Conservation (phyloP, 768 basidiomycete genomes). For the Leccinum obscurum region DNA sequence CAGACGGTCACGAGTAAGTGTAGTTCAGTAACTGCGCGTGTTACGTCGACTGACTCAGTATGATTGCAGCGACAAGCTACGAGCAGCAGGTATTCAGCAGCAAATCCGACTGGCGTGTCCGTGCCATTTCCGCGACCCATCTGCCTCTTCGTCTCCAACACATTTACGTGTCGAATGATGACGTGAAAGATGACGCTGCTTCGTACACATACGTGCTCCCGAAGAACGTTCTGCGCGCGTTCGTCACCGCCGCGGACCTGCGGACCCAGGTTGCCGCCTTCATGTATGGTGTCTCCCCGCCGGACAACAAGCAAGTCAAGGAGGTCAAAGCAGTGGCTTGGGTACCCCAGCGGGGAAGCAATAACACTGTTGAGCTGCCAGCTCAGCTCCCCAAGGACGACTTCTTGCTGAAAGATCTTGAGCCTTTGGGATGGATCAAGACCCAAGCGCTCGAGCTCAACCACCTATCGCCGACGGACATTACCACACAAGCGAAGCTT, state of each 20-base stretch:
- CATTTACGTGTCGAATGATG: slow-evolving; percentile 98
- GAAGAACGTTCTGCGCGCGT: slow-evolving; percentile 94
- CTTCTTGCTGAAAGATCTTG: slow-evolving; percentile 91
- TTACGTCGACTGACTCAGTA: slow-evolving; percentile 4
- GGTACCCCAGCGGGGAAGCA: slow-evolving; percentile 91
- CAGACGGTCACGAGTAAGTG: slow-evolving; percentile 87
- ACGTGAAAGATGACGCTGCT: slow-evolving; percentile 96
- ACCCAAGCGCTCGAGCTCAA: slow-evolving; percentile 92
- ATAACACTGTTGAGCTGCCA: slow-evolving; percentile 92
- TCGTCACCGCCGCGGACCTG: slow-evolving; percentile 90
- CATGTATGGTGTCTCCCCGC: slow-evolving; percentile 89
- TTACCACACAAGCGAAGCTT: slow-evolving; percentile 91
- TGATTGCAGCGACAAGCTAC: slow-evolving; percentile 79
- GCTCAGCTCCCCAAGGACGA: slow-evolving; percentile 90
- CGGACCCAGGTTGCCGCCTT: slow-evolving; percentile 95
- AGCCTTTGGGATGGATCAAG: slow-evolving; percentile 95
- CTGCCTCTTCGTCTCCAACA: slow-evolving; percentile 95
- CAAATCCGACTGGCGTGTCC: slow-evolving; percentile 99
- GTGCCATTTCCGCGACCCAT: slow-evolving; percentile 97
- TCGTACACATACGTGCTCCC: slow-evolving; percentile 95
- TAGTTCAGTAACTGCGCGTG: neutral
- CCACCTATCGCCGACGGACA: slow-evolving; percentile 90
- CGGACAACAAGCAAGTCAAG: slow-evolving; percentile 39
- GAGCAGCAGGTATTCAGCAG: slow-evolving; percentile 98
- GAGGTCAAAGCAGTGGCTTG: slow-evolving; percentile 98